Evolutionary conservation across 768 basidiomycete species (phyloP).

Genomic region (Hygrophoropsis aurantiaca): DNA sequence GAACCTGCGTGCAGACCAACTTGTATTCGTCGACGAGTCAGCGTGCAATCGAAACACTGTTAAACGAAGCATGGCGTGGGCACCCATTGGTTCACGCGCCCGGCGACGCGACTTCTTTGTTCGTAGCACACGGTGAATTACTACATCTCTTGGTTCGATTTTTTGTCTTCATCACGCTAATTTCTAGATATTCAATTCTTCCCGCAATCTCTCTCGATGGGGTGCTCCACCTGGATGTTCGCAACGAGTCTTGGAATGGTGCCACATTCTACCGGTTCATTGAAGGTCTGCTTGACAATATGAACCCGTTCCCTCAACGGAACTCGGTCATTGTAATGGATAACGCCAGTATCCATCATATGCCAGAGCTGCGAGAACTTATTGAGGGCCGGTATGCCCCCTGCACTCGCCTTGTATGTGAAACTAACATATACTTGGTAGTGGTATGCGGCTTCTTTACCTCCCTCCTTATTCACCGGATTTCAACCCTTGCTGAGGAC

Average conservation of each 20-base stretch:
- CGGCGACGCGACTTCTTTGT: conserved; percentile 12
- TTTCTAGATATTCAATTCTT: conserved; percentile 26
- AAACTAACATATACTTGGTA: too few relatives aligned
- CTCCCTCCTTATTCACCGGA: too few relatives aligned
- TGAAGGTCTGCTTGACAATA: conserved; percentile 10
- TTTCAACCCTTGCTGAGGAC: too few relatives aligned
- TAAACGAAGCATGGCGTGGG: conserved; percentile 10
- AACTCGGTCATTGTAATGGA: conserved; percentile 25
- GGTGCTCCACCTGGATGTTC: conserved; percentile 15
- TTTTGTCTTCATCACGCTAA: too few relatives aligned
- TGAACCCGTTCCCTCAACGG: conserved; percentile 17
- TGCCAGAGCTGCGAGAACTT: conserved; percentile 10
- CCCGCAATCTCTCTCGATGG: conserved; percentile 26
- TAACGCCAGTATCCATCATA: conserved; percentile 20
- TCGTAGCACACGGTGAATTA: conserved; percentile 19
- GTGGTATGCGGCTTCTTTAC: too few relatives aligned
- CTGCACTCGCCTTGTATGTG: too few relatives aligned
- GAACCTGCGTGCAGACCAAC: conserved; percentile 12
- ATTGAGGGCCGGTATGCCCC: conserved; percentile 16
- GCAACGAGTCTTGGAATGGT: conserved; percentile 11
- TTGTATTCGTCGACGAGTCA: conserved; percentile 28
- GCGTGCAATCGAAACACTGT: conserved; percentile 25
- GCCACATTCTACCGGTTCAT: conserved; percentile 20
- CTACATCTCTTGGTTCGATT: too few relatives aligned
- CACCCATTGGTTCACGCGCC: background rate